Conservation (phyloP, 257 asterid genomes). For the Phtheirospermum japonicum region DNA sequence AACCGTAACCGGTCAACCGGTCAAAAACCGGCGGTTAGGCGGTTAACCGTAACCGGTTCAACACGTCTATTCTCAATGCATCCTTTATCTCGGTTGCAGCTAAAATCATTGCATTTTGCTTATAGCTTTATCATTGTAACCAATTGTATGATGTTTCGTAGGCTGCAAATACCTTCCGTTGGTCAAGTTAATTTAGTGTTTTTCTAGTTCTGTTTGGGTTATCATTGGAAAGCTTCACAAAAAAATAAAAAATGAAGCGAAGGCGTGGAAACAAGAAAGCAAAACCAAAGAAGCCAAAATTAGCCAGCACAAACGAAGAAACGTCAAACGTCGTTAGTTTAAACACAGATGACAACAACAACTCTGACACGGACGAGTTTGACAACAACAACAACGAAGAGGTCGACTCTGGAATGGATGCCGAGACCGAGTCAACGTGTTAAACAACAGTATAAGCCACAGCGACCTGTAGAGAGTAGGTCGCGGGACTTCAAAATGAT, state of each 20-base stretch:
- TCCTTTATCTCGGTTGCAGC: no score
- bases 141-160: constrained; percentile 20
- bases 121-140: neutral
- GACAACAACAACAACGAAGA: constrained; percentile 83
- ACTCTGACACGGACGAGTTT: constrained; percentile 50
- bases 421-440: constrained; percentile 55
- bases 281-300: constrained; percentile 56
- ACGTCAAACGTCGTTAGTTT: constrained; percentile 43
- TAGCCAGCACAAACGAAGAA: constrained; percentile 45
- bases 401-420: constrained; percentile 63
- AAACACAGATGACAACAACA: constrained; percentile 49
- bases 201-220: constrained; percentile 23
- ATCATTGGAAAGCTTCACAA: constrained; percentile 17
- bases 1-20: no score
- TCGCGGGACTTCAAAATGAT: no score
- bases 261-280: constrained; percentile 73
- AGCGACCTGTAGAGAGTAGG: no score
- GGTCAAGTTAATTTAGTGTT: constrained; percentile 9
- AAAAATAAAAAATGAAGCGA: constrained; percentile 83
- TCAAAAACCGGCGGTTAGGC: neutral
- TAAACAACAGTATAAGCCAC: no score
- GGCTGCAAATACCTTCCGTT: constrained; percentile 25
- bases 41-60: no score
- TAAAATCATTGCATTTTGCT: no score
- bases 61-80: no score